phyloP scores from a whole-genome alignment of 225 moss, liverwort and hornwort genomes.

The Pleurozium schreberi region DNA sequence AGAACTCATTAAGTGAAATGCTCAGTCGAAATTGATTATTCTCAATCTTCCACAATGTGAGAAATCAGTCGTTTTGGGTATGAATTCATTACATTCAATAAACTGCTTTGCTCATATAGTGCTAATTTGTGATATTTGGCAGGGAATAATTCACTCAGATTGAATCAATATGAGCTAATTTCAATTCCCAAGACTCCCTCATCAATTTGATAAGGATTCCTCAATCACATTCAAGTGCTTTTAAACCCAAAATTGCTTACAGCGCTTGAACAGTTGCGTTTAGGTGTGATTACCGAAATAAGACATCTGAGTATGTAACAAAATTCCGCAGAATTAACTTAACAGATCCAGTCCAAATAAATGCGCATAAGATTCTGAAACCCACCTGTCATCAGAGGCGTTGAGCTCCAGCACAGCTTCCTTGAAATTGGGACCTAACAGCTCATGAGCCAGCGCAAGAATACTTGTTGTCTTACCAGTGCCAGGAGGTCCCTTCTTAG shows the following conservation, averaged over 20 bases:
- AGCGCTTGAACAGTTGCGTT: background rate
- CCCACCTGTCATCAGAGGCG: slow-evolving; percentile 91
- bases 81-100: background rate
- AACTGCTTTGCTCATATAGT: background rate
- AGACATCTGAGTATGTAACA: background rate
- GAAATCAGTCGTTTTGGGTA: background rate
- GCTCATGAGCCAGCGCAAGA: slow-evolving; percentile 85
- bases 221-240: background rate
- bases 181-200: background rate
- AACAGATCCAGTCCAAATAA: background rate
- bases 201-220: background rate
- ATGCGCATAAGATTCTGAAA: background rate
- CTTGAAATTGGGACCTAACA: slow-evolving; percentile 21
- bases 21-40: background rate
- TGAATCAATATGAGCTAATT: background rate
- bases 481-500: slow-evolving; percentile 82
- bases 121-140: background rate
- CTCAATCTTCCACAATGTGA: background rate
- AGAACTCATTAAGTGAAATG: background rate
- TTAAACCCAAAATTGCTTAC: background rate
- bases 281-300: background rate
- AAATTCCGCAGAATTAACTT: background rate
- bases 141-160: background rate
- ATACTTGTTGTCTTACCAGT: slow-evolving; percentile 96
- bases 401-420: slow-evolving; percentile 93